A percentile compares a stretch with the other conserved stretches of the same genome.
These are phyloP conservation scores for Paracoccidioides brasiliensis DNA, from an alignment of 2,329 filamentous ascomycete genomes.

Conservation along the genomic window DNA sequence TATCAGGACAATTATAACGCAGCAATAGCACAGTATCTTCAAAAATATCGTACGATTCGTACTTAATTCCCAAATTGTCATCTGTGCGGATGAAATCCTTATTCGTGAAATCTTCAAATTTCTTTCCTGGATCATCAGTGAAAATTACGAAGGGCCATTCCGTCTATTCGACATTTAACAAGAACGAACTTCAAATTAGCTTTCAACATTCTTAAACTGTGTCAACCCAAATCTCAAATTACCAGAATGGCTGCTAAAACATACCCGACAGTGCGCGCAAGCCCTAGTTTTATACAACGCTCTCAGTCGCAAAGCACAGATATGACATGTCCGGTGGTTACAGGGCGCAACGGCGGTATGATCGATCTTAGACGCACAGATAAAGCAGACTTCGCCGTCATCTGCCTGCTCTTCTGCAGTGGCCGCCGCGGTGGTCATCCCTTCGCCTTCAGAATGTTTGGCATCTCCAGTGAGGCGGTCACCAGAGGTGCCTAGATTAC, in stretches of 20 bases:
- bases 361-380: constrained; percentile 80
- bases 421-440: constrained; percentile 7
- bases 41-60: constrained; percentile 76
- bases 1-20: constrained; percentile 87
- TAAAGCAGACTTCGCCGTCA: constrained; percentile 85
- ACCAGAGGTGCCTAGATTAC: constrained; percentile 31
- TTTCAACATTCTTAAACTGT: neutral
- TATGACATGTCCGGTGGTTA: constrained; percentile 94
- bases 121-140: constrained; percentile 69
- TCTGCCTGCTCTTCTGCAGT: constrained; percentile 38
- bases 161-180: constrained; percentile 20
- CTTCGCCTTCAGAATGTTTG: constrained; percentile 23
- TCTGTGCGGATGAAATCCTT: constrained; percentile 65
- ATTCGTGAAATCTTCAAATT: constrained; percentile 68
- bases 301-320: constrained; percentile 79
- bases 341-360: constrained; percentile 85
- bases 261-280: constrained; percentile 86
- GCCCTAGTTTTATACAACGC: constrained; percentile 93
- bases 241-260: constrained; percentile 21
- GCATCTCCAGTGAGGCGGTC: constrained; percentile 37
- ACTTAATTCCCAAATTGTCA: constrained; percentile 79
- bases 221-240: neutral
- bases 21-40: constrained; percentile 81
- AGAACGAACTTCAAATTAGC: constrained; percentile 2
- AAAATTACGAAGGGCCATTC: constrained; percentile 65